A percentile compares a stretch with the other conserved stretches of the same genome.
Evolutionary conservation across 495 filamentous ascomycete species (phyloP).

Genomic region (Podospora anserina): DNA sequence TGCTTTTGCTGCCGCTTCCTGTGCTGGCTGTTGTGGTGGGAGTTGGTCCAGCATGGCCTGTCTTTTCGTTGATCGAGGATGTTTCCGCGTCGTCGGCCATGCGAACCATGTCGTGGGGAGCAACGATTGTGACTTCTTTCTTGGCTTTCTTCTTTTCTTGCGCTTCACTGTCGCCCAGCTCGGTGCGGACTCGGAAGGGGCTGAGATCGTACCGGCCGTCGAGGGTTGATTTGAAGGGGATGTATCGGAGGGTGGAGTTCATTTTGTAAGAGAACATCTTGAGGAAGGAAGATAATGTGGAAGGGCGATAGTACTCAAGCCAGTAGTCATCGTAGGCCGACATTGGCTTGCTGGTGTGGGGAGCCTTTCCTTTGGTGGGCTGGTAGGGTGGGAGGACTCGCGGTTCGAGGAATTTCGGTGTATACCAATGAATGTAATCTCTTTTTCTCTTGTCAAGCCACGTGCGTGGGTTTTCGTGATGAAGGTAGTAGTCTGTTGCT

Average conservation of each 20-base stretch:
- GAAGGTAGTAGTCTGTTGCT: conserved; percentile 92
- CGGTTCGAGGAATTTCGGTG: conserved; percentile 65
- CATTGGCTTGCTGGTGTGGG: conserved; percentile 52
- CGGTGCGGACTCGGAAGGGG: conserved; percentile 73
- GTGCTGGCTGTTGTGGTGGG: conserved; percentile 10
- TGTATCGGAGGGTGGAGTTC: conserved; percentile 78
- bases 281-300: conserved; percentile 74
- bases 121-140: conserved; percentile 61
- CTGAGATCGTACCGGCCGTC: conserved; percentile 74
- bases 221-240: conserved; percentile 68
- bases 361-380: conserved; percentile 35
- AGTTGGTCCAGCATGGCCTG: conserved; percentile 11
- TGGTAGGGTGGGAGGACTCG: conserved; percentile 51
- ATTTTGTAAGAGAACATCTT: conserved; percentile 90
- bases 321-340: conserved; percentile 89
- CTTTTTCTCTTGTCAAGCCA: conserved; percentile 65
- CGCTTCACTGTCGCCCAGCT: conserved; percentile 35
- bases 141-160: conserved; percentile 51
- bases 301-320: conserved; percentile 94
- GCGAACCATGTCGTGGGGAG: conserved; percentile 46
- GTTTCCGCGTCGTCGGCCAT: conserved; percentile 34
- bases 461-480: conserved; percentile 75
- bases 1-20: conserved; percentile 30
- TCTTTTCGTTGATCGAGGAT: conserved; percentile 38
- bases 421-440: conserved; percentile 81